phyloP scores from a whole-genome alignment of 352 stramenopile genomes.

The Phytophthora citrophthora region DNA sequence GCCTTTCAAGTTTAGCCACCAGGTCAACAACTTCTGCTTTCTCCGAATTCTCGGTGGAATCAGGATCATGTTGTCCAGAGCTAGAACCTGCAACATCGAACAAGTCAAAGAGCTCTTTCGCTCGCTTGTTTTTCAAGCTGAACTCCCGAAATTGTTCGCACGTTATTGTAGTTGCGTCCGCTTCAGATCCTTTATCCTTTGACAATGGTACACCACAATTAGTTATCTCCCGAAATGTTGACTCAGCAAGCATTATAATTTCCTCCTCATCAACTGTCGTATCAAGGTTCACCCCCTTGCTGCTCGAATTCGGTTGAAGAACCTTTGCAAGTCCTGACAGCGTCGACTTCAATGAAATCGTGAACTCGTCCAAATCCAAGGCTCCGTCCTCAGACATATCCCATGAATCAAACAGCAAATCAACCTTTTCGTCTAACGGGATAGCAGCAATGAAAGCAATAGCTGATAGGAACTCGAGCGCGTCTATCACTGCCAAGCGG shows the following conservation, averaged over 20 bases:
- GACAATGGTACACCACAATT: constrained; percentile 34
- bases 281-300: constrained; percentile 1
- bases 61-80: constrained; percentile 2
- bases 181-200: constrained; percentile 19
- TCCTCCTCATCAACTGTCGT: constrained; percentile 67
- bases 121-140: constrained; percentile 67
- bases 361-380: constrained; percentile 84
- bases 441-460: constrained; percentile 71
- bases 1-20: constrained; percentile 31
- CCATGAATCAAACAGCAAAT: constrained; percentile 87
- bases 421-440: constrained; percentile 78
- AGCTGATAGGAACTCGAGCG: constrained; percentile 79
- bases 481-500: constrained; percentile 54
- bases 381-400: constrained; percentile 86
- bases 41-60: constrained; percentile 10
- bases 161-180: constrained; percentile 51
- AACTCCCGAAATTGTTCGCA: constrained; percentile 84
- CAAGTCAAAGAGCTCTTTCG: constrained; percentile 64
- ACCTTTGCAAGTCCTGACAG: constrained; percentile 74
- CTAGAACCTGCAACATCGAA: constrained; percentile 56
- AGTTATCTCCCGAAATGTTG: constrained; percentile 74
- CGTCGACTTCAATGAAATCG: constrained; percentile 89
- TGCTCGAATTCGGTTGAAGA: constrained; percentile 36
- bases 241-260: constrained; percentile 63
- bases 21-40: constrained; percentile 13